phyloP scores from a whole-genome alignment of 768 basidiomycete genomes.

The Suillus fuscotomentosus region DNA sequence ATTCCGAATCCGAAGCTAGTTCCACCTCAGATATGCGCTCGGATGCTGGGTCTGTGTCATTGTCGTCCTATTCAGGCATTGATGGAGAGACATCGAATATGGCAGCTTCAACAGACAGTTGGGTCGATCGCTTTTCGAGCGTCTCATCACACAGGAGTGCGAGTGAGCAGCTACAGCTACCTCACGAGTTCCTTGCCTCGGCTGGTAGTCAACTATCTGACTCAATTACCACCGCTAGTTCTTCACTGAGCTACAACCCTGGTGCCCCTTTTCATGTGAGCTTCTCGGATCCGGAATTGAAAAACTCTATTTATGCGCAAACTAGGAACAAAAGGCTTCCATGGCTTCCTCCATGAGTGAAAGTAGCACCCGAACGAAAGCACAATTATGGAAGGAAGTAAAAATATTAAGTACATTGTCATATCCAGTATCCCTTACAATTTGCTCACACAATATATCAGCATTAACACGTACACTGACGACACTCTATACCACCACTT shows the following conservation, averaged over 20 bases:
- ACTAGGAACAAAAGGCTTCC: background rate
- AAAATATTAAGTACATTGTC: slow-evolving; percentile 71
- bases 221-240: slow-evolving; percentile 39
- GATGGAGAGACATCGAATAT: slow-evolving; percentile 39
- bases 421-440: background rate
- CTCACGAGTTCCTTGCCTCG: slow-evolving; percentile 12
- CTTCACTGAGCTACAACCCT: slow-evolving; percentile 27
- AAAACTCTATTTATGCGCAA: background rate
- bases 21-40: slow-evolving; percentile 40
- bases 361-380: slow-evolving; percentile 52
- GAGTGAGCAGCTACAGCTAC: slow-evolving; percentile 10
- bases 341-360: slow-evolving; percentile 10
- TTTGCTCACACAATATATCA: slow-evolving; percentile 28
- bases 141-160: background rate
- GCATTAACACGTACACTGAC: slow-evolving; percentile 89
- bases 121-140: slow-evolving; percentile 41
- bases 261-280: background rate
- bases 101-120: slow-evolving; percentile 38
- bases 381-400: slow-evolving; percentile 89
- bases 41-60: slow-evolving; percentile 41
- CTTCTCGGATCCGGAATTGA: background rate
- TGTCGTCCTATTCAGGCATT: slow-evolving; percentile 36
- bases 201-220: slow-evolving; percentile 33
- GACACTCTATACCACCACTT: slow-evolving; percentile 79
- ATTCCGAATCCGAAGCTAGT: slow-evolving; percentile 38